Conservation (phyloP, 257 asterid species). For the Gentiana dahurica region DNA sequence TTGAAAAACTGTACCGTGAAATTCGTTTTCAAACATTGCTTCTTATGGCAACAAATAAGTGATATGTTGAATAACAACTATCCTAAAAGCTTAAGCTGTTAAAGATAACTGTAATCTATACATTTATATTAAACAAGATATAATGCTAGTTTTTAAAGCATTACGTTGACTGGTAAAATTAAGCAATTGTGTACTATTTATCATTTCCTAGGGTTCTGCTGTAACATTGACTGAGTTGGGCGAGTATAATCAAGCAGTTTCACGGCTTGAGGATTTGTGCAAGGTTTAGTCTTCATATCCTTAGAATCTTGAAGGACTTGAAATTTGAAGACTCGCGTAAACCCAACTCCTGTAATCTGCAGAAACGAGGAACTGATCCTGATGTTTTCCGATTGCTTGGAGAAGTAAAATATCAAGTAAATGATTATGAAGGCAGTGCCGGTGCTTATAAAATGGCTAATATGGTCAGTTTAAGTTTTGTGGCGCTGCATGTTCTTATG, state of each 20-base stretch:
- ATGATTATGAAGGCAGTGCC: constrained; percentile 81
- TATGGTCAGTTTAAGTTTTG: constrained; percentile 35
- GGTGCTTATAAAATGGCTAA: constrained; percentile 61
- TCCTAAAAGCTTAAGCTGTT: too few species aligned
- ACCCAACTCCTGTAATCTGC: constrained; percentile 20
- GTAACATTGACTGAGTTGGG: constrained; percentile 77
- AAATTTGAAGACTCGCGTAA: constrained; percentile 10
- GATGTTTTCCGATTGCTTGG: constrained; percentile 91
- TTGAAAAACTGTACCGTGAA: too few species aligned
- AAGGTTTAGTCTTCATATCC: constrained; percentile 40
- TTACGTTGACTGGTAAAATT: too few species aligned
- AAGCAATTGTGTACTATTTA: neutral
- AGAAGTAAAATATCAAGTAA: constrained; percentile 79
- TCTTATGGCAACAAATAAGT: too few species aligned
- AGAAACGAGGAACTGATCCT: constrained; percentile 66
- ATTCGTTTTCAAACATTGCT: too few species aligned
- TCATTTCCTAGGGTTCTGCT: constrained; percentile 69
- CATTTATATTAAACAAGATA: too few species aligned
- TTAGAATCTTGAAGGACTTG: constrained; percentile 8
- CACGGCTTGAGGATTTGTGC: constrained; percentile 60
- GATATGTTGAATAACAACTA: too few species aligned
- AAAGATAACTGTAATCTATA: too few species aligned
- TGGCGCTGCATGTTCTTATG: too few species aligned
- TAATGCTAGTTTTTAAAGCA: too few species aligned
- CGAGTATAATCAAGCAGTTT: constrained; percentile 60